Evolutionary conservation across 1,139 yeast genomes (phyloP), one percentile per base, ranked within the genome.

Genomic region (Tardiomyces depauwii): DNA sequence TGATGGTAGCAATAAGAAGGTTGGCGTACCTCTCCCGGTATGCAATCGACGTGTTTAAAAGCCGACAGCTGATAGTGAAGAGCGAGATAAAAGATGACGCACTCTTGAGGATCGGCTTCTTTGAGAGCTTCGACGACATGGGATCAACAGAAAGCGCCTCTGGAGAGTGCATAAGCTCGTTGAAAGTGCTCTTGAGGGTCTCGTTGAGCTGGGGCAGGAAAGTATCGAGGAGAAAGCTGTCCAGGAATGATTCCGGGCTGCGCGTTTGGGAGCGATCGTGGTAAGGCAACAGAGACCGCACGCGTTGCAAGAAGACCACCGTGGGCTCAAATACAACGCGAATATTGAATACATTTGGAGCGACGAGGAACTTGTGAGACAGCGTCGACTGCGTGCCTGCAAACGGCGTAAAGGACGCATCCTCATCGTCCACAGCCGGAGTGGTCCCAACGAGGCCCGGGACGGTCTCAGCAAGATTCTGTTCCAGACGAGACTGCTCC

Each of bases 261-360:
- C 51, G 38, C 43, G 49, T 23, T 50, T 49, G 7, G 43, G 14
- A 16, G 41, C 42, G 2, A 40, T 27, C 38, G 14, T 38, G 7
- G 11, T 41, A 45, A 5, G 73, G 63, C 51, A 73, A 47, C 56
- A 67, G 66, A 41, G 56, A 60, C 39, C 67, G 68, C 1, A 80
- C 68, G 2, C 78, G 73, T 23, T 78, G 77, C 21, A 75, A 64
- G 54, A 81, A 80, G 13, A 75, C 64, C 44, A 81, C 71, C 30
- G 81, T 75, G 44, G 77, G 75, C 48, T 79, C 86, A 48, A 80
- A 62, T 25, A 87, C 74, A 2, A 85, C 75, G 53, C 93, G 74
- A 81, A 88, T 85, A 57, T 88, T 86, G 64, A 83, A 80, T n/a
- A 87, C 74, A 56, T 80, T 80, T 3, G 87, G 78, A 0, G 84